Conservation (phyloP, 2,329 filamentous ascomycete species). For the Neoascochyta sp. region DNA sequence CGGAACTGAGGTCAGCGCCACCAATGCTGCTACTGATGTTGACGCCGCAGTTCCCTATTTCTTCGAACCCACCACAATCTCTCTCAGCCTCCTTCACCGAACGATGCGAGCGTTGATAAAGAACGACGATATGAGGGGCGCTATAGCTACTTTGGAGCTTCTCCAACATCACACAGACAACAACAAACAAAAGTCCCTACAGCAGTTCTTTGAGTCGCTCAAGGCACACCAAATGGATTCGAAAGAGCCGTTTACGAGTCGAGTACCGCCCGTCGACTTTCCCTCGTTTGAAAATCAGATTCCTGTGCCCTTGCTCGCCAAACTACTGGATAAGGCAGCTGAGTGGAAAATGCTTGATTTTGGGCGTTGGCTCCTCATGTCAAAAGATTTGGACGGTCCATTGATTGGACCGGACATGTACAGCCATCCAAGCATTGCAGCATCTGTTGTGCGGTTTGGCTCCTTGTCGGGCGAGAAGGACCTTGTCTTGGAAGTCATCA, state of each 20-base stretch:
- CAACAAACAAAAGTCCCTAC: conserved; percentile 43
- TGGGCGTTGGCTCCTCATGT: conserved; percentile 53
- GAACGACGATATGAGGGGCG: conserved; percentile 38
- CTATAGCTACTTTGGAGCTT: conserved; percentile 36
- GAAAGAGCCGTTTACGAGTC: conserved; percentile 25
- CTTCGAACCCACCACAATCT: conserved; percentile 43
- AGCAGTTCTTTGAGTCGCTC: conserved; percentile 41
- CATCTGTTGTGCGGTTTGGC: conserved; percentile 55
- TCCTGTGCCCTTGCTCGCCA: conserved; percentile 48
- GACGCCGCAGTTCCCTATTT: conserved; percentile 38
- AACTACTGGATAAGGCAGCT: conserved; percentile 51
- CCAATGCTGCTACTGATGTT: conserved; percentile 29
- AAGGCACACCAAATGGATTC: conserved; percentile 14
- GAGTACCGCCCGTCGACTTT: conserved; percentile 40
- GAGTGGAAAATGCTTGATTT: conserved; percentile 47
- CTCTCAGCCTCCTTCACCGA: conserved; percentile 44
- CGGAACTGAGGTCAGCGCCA: conserved; percentile 39
- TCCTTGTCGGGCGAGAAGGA: conserved; percentile 47
- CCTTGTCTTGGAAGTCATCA: conserved; percentile 32
- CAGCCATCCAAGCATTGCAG: conserved; percentile 46
- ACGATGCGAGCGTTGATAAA: conserved; percentile 40
- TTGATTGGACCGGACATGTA: conserved; percentile 48
- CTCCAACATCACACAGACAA: conserved; percentile 43
- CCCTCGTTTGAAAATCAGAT: conserved; percentile 46
- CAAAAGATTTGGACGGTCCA: conserved; percentile 53